These are phyloP conservation scores for Diaporthe citrichinensis DNA, from an alignment of 2,329 filamentous ascomycete genomes.

Conservation along the genomic window DNA sequence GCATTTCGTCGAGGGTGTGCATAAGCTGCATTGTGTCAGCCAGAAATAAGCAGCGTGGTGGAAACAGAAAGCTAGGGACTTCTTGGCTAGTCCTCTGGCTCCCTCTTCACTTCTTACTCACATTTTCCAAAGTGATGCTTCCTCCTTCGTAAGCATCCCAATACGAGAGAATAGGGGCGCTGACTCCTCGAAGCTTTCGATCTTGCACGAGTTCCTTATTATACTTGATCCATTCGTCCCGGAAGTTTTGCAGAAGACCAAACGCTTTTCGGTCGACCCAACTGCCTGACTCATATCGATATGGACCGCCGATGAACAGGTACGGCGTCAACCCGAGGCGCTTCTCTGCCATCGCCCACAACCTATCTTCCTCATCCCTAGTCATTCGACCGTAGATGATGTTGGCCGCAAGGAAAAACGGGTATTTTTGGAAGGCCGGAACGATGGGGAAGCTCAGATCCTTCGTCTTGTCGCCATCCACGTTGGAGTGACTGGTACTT, in stretches of 20 bases:
- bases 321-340: not conserved
- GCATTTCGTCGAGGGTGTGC: slow-evolving; percentile 22
- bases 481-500: not conserved
- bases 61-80: not conserved
- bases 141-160: slow-evolving; percentile 3
- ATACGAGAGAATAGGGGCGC: not conserved
- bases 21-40: not conserved
- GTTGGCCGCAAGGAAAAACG: slow-evolving; percentile 7
- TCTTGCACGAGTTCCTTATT: not conserved
- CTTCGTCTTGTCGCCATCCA: not conserved
- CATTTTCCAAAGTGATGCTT: not conserved
- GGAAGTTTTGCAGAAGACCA: not conserved
- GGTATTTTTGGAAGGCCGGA: not conserved
- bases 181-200: not conserved
- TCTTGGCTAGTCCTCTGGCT: not conserved
- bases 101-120: not conserved
- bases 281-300: not conserved
- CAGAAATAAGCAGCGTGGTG: no score
- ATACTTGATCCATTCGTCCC: not conserved
- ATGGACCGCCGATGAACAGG: slow-evolving; percentile 5
- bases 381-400: slow-evolving; percentile 28
- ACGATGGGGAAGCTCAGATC: not conserved
- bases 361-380: not conserved
- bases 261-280: not conserved
- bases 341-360: slow-evolving; percentile 13